Evolutionary conservation across 345 rosid species (phyloP), one percentile per base, ranked within the genome.

Genomic region (Physaria fendleri): DNA sequence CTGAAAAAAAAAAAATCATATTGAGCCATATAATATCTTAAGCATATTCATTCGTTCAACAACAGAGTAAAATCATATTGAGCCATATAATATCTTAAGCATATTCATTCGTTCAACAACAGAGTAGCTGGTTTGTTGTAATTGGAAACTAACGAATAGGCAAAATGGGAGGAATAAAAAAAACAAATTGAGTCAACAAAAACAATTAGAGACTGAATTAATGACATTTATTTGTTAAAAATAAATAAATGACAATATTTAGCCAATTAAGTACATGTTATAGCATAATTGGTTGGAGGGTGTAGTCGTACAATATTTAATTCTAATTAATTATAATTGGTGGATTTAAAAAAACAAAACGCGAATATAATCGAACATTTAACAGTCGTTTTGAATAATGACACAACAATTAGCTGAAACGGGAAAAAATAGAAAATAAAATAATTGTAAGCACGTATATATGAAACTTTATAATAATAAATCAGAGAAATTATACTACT

Each of bases 251-350:
- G 56, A 28, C 27, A 20, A 12, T 24, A 5, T 34, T 16, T 22
- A 34, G 65, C 38, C 24, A 50, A 10, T 21, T 6, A 40, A 50
- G 17, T 50, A 7, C 11, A 30, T 14, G 27, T 29, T 50, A 39
- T 6, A 21, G 47, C 30, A 40, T 51, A 51, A 29, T 63, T 63
- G 10, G 67, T 17, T 62, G 48, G 27, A 44, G 35, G 35, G 11
- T 20, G 57, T 51, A 7, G 21, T 16, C n/a, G 16, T 33, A 41
- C 33, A 20, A 20, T 3, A 29, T 50, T 12, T 32, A 32, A 17
- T 17, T 5, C 5, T 32, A 11, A 17, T 21, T 32, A 6, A 17
- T 11, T 11, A 2, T 51, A 30, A 18, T 50, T 29, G 38, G 39
- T 29, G 55, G 2, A 29, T 2, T 9, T 2, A 49, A 50, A 46